Conservation (phyloP, 176 grass and related monocot genomes). For the sorghum (Sorghum bicolor) region DNA sequence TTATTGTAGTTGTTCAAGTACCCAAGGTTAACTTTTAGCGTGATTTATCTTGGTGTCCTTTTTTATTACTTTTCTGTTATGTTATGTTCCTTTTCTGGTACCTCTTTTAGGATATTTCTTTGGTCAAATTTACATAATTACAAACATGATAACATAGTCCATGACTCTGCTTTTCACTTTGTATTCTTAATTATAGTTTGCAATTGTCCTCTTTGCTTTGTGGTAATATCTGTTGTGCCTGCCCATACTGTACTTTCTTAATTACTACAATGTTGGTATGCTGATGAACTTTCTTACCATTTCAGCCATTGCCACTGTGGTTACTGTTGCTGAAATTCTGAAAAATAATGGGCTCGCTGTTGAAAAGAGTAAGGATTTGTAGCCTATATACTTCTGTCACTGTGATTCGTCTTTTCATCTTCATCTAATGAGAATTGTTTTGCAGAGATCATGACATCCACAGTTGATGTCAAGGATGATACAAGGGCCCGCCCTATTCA, state of each 20-base stretch:
- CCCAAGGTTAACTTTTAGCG: neutral
- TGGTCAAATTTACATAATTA: neutral
- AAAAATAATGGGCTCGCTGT: slow-evolving; percentile 92
- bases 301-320: slow-evolving; percentile 86
- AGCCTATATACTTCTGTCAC: neutral
- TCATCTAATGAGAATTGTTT: slow-evolving; percentile 1
- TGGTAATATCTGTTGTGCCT: neutral
- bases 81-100: too few relatives aligned
- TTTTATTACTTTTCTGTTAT: neutral
- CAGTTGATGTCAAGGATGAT: slow-evolving; percentile 87
- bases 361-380: slow-evolving; percentile 68
- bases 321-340: slow-evolving; percentile 86
- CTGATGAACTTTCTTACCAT: neutral
- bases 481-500: slow-evolving; percentile 64
- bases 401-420: neutral
- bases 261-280: neutral
- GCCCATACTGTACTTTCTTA: neutral
- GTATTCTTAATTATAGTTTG: neutral
- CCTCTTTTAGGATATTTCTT: neutral
- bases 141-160: neutral
- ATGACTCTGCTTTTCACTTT: neutral
- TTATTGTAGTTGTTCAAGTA: neutral
- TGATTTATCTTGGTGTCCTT: neutral
- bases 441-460: slow-evolving; percentile 89
- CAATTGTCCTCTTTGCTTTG: neutral